Evolutionary conservation across 2,329 filamentous ascomycete genomes (phyloP), one percentile per base, ranked within the genome.

Genomic region (Nemania sp.): DNA sequence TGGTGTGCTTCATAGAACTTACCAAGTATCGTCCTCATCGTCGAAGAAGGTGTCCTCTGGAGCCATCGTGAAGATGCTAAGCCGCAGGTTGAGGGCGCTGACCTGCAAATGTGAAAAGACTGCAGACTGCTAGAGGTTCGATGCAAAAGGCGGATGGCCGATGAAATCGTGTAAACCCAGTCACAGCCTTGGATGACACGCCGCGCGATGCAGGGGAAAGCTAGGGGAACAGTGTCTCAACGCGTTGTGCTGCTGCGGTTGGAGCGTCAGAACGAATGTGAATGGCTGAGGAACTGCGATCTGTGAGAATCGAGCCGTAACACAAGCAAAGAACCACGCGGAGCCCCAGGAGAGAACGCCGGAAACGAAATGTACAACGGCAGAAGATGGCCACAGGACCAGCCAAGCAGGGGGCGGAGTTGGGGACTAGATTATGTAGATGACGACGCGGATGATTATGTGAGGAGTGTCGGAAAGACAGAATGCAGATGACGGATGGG

Each of bases 1-100:
- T 47, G 47, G 48, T 43, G 26, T 20, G 50, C 39, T 24, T 54
- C 37, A 22, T 40, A 67, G 8, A 22, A 52, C 80, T 64, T 77
- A 88, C 85, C 84, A 88, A 61, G 79, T 81, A 66, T 88, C 84
- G 66, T 88, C 85, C 68, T 88, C 85, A 67, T 89, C 85, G 62
- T 88, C 86, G 71, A 89, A 82, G 71, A 87, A 88, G 63, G 79
- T 82, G 69, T 89, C 86, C 75, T 88, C 83, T 52, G 84, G 84
- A 51, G 84, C 82, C 84, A 88, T 88, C 57, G 61, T 75, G 69
- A 40, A 47, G 12, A n/a, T 50, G 36, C 26, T 20, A 44, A 51
- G 15, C 11, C 17, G 6, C 14, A 17, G 26, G 26, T 40, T 34
- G 6, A 34, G 2, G 31, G 39, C 39, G 23, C n/a, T 40, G 37